Evolutionary conservation across 2,329 filamentous ascomycete genomes (phyloP), one percentile per base, ranked within the genome.

Genomic region (Neoscytalidium dimidiatum): DNA sequence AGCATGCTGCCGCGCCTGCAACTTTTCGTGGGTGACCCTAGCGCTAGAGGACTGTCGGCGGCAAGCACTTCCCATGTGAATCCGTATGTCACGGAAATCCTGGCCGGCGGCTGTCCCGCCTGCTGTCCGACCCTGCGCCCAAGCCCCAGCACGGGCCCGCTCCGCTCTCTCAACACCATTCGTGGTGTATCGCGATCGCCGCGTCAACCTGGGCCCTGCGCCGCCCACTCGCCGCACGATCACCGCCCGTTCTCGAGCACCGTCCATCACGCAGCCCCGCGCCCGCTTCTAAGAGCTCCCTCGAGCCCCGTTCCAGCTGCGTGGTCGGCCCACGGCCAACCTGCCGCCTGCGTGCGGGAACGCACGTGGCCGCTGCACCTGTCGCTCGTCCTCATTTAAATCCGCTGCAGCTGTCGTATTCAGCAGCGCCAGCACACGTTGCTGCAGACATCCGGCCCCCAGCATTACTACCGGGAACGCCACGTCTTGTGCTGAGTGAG

Each of bases 171-270:
- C 56, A 60, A 43, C 56, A 60, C 56, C 38, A 60, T 33, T 60
- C 56, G 56, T 60, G 56, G 56, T 46, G 38, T 60, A 60, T 60
- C 56, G 56, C 56, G 56, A 60, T 60, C 56, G 56, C 41, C 56
- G 56, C 33, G 26, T 60, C 56, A 60, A 41, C 56, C 56, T 60
- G 56, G 41, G 38, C 56, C 53, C 35, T 19, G 35, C 38, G 35
- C 53, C 28, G 38, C 38, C 56, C 56, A 46, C 56, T 60, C 56
- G 56, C 38, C 41, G 26, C 41, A 26, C 41, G 56, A 60, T 60
- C 56, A 35, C 41, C 56, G 28, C 23, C 56, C 26, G n/a, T 26
- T 41, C 17, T 3, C 14, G 28, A 35, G 38, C 56, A 35, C 49
- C 49, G 49, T 52, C 13, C 49, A 21, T 49, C 46, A 26, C 53